A percentile compares a stretch with the other conserved stretches of the same genome.
These are phyloP conservation scores for Mesembryanthemum crystallinum DNA, from an alignment of 148 eudicot genomes.

Conservation along the genomic window DNA sequence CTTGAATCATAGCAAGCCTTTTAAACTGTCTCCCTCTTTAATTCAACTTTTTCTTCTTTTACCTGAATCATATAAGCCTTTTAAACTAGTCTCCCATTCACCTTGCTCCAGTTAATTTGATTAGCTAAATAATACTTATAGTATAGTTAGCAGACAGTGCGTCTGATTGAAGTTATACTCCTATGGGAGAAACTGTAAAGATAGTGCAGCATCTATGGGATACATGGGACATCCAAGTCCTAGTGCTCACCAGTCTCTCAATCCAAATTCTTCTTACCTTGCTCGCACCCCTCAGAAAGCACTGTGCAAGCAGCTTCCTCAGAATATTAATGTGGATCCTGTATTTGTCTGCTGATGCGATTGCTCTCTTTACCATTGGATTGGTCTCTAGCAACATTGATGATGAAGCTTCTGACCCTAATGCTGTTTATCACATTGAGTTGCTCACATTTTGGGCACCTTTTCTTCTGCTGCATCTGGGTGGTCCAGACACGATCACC, in stretches of 20 bases:
- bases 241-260: background rate
- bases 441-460: conserved; percentile 7
- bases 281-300: conserved; percentile 11
- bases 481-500: conserved; percentile 13
- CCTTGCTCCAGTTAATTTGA: too few species aligned
- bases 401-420: background rate
- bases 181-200: too few species aligned
- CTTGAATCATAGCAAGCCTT: too few species aligned
- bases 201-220: background rate
- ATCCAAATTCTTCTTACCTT: background rate
- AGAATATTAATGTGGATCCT: background rate
- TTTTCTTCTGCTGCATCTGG: conserved; percentile 14
- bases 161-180: too few species aligned
- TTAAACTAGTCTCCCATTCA: too few species aligned
- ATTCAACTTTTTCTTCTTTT: too few species aligned
- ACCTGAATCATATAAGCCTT: too few species aligned
- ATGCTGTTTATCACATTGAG: background rate
- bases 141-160: too few species aligned
- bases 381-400: background rate
- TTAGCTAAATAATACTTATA: too few species aligned
- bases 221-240: background rate
- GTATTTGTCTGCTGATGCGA: background rate
- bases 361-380: background rate
- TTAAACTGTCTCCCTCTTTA: too few species aligned
- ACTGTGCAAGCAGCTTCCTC: background rate